Evolutionary conservation across 169 alveolate species (phyloP).

Genomic region (Plasmodium inui): DNA sequence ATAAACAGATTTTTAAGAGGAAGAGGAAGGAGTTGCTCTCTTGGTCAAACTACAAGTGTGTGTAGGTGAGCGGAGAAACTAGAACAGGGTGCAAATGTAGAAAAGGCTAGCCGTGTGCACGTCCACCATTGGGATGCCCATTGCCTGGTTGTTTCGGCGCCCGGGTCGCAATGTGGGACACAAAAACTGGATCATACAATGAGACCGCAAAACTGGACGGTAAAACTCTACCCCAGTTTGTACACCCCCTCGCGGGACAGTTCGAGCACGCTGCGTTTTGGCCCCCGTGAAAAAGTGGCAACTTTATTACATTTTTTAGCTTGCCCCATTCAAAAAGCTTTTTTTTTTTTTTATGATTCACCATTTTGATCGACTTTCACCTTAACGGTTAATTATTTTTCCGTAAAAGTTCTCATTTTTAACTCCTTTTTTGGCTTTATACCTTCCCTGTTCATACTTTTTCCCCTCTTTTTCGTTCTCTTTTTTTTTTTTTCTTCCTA

Average conservation of each 20-base stretch:
- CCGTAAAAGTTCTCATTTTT: slow-evolving; percentile 21
- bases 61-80: neutral
- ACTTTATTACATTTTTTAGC: neutral
- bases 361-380: neutral
- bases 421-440: slow-evolving; percentile 7
- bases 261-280: neutral
- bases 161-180: neutral
- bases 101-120: neutral
- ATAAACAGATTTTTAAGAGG: slow-evolving; percentile 57
- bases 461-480: neutral
- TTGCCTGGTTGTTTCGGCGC: neutral
- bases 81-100: neutral
- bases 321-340: neutral
- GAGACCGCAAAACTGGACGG: too few species aligned
- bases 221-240: neutral
- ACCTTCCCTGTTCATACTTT: neutral
- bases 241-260: neutral
- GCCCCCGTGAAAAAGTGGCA: neutral
- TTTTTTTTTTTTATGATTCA: neutral
- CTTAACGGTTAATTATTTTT: neutral
- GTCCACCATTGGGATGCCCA: neutral
- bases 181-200: too few species aligned
- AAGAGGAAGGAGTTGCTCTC: slow-evolving; percentile 68
- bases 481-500: slow-evolving; percentile 28
- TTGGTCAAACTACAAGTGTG: slow-evolving; percentile 62